Evolutionary conservation across 805 yeast genomes (phyloP), one percentile per base, ranked within the genome.

Genomic region (Candida dendrica): DNA sequence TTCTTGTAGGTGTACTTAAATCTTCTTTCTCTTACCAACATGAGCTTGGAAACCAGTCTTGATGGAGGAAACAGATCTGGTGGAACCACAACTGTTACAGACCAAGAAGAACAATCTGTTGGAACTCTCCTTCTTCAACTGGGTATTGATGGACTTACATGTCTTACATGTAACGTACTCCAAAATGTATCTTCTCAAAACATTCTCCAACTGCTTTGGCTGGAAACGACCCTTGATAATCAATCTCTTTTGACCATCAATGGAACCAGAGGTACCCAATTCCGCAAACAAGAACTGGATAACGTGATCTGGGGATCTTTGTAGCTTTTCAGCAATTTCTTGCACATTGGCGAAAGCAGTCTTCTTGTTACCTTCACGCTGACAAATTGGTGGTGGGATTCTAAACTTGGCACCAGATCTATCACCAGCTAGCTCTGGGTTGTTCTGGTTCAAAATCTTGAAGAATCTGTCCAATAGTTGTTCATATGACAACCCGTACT

Each of bases 31-130:
- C 67, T 84, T 83, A 55, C 95, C 95, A 58, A 87, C 81, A 61
- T 86, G 91, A 55, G 98, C 99, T 74, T 90, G 96, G 95, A 87
- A 93, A 84, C 99, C 99, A 39, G 97, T 87, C 80, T 95, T 93
- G 68, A 93, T 93, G 37, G 96, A 88, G 53, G 93, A 80, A 44
- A 93, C 99, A 39, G 97, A 89, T 71, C 96, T 84, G 38, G 97
- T 81, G 38, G 96, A 86, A 53, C 98, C 98, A 77, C 99, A 93
- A 43, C 95, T 86, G 63, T 90, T 89, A 76, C 99, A 93, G 58
- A 90, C 95, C 75, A 93, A 76, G 75, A 93, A 93, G 73, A 87
- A 95, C 69, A 93, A 78, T 74, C 99, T 86, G 74, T 90, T 93
- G 46, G 93, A 84, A 55, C 86, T 83, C 71, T 93, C 99, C 71